Evolutionary conservation across 768 basidiomycete genomes (phyloP).

Genomic region (Suillus americanus): DNA sequence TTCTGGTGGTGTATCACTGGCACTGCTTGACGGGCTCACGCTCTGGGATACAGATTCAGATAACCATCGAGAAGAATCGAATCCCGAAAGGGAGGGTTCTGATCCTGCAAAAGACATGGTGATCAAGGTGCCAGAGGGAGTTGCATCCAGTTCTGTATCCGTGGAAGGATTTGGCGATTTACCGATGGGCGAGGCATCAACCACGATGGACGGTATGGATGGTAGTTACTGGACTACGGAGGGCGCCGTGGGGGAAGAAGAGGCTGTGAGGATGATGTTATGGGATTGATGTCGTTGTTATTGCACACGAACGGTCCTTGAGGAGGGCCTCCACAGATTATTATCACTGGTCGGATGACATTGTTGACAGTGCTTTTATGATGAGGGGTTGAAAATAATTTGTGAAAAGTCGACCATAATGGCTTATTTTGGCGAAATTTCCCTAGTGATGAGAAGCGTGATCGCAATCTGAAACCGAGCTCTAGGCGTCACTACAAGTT

Average conservation of each 20-base stretch:
- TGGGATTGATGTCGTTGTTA: conserved; percentile 4
- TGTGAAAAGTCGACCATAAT: neutral
- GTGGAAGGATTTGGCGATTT: neutral
- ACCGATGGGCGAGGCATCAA: neutral
- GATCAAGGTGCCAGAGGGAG: neutral
- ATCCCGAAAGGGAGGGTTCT: conserved; percentile 2
- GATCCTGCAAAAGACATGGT: neutral
- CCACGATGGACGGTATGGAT: conserved; percentile 3
- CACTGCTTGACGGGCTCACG: conserved; percentile 48
- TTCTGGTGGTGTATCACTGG: conserved; percentile 46
- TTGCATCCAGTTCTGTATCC: neutral
- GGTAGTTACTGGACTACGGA: neutral
- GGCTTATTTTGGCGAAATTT: conserved; percentile 7
- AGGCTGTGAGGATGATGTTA: conserved; percentile 22
- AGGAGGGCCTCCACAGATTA: neutral
- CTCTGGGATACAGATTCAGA: conserved; percentile 39
- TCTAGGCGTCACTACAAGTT: conserved; percentile 3
- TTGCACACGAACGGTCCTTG: neutral
- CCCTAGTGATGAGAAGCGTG: conserved; percentile 5
- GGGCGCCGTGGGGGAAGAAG: conserved; percentile 18
- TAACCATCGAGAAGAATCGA: neutral
- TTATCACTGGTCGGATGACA: neutral
- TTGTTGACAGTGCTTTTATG: neutral
- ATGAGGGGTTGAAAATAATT: neutral
- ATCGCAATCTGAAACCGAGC: conserved; percentile 7